Evolutionary conservation across 2,329 filamentous ascomycete species (phyloP), one percentile per base, ranked within the genome.

Genomic region (Monosporascus ibericus): DNA sequence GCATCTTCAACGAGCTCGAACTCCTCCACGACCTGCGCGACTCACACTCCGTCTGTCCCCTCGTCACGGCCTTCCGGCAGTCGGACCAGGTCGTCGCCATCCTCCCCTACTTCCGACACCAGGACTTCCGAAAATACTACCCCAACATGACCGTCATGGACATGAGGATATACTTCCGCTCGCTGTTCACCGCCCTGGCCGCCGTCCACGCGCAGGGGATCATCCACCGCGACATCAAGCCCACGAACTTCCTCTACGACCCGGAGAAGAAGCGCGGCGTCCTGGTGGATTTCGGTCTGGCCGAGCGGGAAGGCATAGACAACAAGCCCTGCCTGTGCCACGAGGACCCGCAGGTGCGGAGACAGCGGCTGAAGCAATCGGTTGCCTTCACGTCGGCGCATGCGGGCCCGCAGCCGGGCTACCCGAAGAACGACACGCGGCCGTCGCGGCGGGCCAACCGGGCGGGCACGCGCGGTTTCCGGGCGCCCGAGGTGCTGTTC

Each of bases 281-380:
- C 2, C 80, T 99, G 1, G 94, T 99, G n/a, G 94, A 99, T 67
- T 99, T 99, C 73, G 94, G 94, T n/a, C 81, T 99, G 17, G 94
- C 94, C 37, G 94, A 99, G 73, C 78, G 85, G 48, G 84, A 90
- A 65, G 86, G 88, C 22, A 84, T 83, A 24, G 90, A 95, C 49
- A 81, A 77, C 67, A 88, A 89, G 64, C 85, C 85, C 2, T 97
- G 92, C 66, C 74, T 89, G n/a, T 97, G 92, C 70, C 84, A 86
- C 55, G 82, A 91, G 55, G 70, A 79, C 14, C 68, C 77, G 17
- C 73, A 79, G 20, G 79, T 83, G 22, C 85, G 90, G 52, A 84
- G 85, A 55, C 68, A 79, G 70, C 71, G 76, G 64, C 64, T 85
- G 66, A 68, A 84, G 15, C 68, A 71, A 36, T 64, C 64, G 70